These are phyloP conservation scores for Syzygium jambos DNA, from an alignment of 345 rosid species.

Conservation along the genomic window DNA sequence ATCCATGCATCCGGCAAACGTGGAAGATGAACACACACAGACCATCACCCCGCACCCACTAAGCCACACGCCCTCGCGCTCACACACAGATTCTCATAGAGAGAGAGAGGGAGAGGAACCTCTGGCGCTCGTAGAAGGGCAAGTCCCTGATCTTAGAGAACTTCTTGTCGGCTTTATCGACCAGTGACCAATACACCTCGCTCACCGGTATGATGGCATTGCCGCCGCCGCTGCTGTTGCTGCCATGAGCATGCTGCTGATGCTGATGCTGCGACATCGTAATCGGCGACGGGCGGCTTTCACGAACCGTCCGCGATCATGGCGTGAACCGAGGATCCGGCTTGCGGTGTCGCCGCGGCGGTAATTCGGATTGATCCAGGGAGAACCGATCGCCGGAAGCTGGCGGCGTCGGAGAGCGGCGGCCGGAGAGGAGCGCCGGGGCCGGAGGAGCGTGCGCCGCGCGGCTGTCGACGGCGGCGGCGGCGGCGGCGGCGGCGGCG, in stretches of 20 bases:
- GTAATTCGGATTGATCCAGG: neutral
- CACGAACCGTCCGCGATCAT: neutral
- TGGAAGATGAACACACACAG: neutral
- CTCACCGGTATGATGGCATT: conserved; percentile 48
- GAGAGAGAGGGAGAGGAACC: conserved; percentile 26
- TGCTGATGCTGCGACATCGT: conserved; percentile 8
- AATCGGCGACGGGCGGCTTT: neutral
- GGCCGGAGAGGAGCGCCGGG: neutral
- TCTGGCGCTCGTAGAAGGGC: conserved; percentile 88
- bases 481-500: neutral
- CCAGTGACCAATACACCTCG: conserved; percentile 90
- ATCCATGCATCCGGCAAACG: neutral
- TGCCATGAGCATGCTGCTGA: conserved; percentile 18
- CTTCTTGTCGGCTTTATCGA: conserved; percentile 91
- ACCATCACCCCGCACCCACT: neutral
- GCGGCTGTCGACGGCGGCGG: neutral
- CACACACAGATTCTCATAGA: neutral
- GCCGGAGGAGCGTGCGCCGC: neutral
- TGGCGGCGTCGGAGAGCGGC: neutral
- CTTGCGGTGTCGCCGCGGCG: neutral
- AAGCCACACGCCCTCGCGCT: neutral
- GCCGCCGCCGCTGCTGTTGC: conserved; percentile 22
- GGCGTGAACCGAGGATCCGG: neutral
- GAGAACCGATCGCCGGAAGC: neutral
- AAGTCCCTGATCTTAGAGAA: conserved; percentile 97